Evolutionary conservation across 2,329 filamentous ascomycete genomes (phyloP), one percentile per base, ranked within the genome.

Genomic region (Ascochyta pisi): DNA sequence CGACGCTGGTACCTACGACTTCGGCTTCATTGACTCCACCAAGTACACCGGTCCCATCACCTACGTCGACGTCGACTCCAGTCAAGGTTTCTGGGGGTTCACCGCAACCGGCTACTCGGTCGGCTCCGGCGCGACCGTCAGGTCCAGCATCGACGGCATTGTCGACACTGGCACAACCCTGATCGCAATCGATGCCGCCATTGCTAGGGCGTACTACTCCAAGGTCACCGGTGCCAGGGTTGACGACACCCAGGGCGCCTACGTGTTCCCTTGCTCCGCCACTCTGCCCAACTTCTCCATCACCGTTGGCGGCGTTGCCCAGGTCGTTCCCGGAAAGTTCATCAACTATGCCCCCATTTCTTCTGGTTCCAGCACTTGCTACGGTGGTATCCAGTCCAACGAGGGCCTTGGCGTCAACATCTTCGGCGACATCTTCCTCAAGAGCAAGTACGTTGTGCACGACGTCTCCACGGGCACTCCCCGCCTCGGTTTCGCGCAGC

Each of bases 401-500:
- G 68, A 74, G 1, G 83, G 81, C n/a, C 75, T 88, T 42, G 81
- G 81, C 6, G 81, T 88, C 60, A 85, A 82, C 52, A 91, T 96
- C 68, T 84, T 93, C 52, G 91, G 91, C 9, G 90, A 93, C 58
- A 81, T 90, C 52, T 91, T 92, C 78, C 82, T 95, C 63, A 95
- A 95, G 84, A 84, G 84, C 51, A 81, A 90, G 60, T 92, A 89
- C 70, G 86, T 89, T 27, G 85, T 91, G 43, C 92, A 75, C 63
- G 74, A 74, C 26, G 62, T 66, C 54, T 44, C 54, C n/a, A 64
- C 64, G 37, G 50, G 45, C 22, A 67, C 69, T 3, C 77, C 79
- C 15, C 64, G 78, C 34, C 65, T 82, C 27, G 78, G 80, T 6
- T 80, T 81, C 54, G 79, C 78, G 8, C 69, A 73, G 61, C 78